A percentile compares a stretch with the other conserved stretches of the same genome.
These are phyloP conservation scores for Gossypium stocksii DNA, from an alignment of 345 rosid species.

Conservation along the genomic window DNA sequence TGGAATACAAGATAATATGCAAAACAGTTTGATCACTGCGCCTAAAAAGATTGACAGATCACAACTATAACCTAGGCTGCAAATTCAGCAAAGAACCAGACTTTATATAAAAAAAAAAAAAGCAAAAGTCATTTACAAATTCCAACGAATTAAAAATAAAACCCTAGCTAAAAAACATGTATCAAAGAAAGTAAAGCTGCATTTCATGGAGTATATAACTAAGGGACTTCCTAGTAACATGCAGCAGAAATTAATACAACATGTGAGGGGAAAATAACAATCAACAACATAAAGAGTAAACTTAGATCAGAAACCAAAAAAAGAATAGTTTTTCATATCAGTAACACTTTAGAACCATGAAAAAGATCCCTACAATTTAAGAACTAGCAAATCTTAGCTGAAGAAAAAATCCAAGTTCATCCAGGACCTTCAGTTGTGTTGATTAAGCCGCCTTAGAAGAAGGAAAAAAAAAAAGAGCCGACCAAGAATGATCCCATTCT, in stretches of 20 bases:
- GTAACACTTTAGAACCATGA: too few species aligned
- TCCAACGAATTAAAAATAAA: not conserved
- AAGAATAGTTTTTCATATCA: not conserved
- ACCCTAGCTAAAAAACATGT: not conserved
- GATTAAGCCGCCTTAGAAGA: not conserved
- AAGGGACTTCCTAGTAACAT: not conserved
- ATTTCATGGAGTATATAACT: not conserved
- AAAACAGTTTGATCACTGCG: not conserved
- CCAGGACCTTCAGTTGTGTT: not conserved
- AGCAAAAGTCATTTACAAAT: not conserved
- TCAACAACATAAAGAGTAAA: not conserved
- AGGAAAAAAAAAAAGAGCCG: not conserved
- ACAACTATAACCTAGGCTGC: not conserved
- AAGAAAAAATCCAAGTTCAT: not conserved
- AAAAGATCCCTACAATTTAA: not conserved
- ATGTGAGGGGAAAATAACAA: not conserved
- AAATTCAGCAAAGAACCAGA: not conserved
- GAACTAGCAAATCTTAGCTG: not conserved
- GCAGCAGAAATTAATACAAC: not conserved
- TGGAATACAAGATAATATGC: not conserved
- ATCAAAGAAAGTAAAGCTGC: not conserved
- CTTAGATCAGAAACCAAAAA: not conserved
- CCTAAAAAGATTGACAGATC: not conserved
- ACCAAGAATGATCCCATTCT: not conserved
- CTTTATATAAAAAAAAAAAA: not conserved